These are phyloP conservation scores for Tolypocladium ovalisporum DNA, from an alignment of 2,329 filamentous ascomycete species.

Conservation along the genomic window DNA sequence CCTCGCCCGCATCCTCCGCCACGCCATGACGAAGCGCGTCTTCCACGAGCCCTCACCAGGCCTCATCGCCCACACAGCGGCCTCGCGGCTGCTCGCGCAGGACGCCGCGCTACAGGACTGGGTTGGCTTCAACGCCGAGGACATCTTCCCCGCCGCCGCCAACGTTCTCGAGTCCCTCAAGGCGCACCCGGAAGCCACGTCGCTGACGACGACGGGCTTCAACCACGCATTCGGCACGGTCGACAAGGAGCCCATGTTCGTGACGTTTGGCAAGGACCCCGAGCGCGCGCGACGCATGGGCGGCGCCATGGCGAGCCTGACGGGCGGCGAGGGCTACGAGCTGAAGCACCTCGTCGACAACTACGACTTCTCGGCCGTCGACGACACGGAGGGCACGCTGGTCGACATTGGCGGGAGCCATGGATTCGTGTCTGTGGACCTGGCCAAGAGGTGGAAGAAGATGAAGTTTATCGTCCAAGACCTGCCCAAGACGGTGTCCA, in stretches of 20 bases:
- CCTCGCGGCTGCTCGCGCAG: slow-evolving; percentile 38
- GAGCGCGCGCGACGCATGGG: slow-evolving; percentile 39
- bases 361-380: slow-evolving; percentile 40
- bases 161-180: slow-evolving; percentile 34
- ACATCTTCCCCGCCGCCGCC: slow-evolving; percentile 38
- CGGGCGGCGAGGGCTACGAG: slow-evolving; percentile 45
- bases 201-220: slow-evolving; percentile 37
- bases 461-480: slow-evolving; percentile 47
- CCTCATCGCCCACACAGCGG: slow-evolving; percentile 42
- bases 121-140: slow-evolving; percentile 44
- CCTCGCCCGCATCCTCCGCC: slow-evolving; percentile 38
- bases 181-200: slow-evolving; percentile 34
- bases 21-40: slow-evolving; percentile 46
- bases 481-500: slow-evolving; percentile 34
- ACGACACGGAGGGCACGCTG: slow-evolving; percentile 33
- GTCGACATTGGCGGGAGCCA: slow-evolving; percentile 50
- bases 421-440: slow-evolving; percentile 44
- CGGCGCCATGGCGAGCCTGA: slow-evolving; percentile 42
- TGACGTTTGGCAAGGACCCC: slow-evolving; percentile 37
- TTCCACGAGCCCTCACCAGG: slow-evolving; percentile 41
- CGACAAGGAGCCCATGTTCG: slow-evolving; percentile 42
- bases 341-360: slow-evolving; percentile 39
- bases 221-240: slow-evolving; percentile 38
- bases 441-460: slow-evolving; percentile 38
- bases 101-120: slow-evolving; percentile 38